Conservation (phyloP, 306 rosid genomes). For the Argentina anserina region DNA sequence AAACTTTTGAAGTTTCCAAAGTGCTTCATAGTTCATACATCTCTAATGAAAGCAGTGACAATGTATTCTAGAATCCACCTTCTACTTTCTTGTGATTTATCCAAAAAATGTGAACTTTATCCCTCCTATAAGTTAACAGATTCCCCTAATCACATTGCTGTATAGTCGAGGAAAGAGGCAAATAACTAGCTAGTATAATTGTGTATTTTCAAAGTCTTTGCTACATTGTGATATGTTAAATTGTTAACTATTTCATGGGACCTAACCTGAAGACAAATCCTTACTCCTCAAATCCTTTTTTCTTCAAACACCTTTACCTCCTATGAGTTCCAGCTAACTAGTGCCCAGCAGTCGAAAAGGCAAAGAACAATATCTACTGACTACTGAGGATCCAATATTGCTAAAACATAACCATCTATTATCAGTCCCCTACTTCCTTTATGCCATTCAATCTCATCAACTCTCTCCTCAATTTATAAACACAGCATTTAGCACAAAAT, state of each 20-base stretch:
- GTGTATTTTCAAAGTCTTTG: not conserved
- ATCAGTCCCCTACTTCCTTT: not conserved
- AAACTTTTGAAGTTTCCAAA: not conserved
- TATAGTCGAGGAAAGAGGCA: not conserved
- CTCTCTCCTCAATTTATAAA: not conserved
- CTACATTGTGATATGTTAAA: not conserved
- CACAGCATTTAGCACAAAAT: constrained; percentile 3
- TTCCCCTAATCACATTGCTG: not conserved
- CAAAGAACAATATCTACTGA: not conserved
- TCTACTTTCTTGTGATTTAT: not conserved
- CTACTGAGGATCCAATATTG: not conserved
- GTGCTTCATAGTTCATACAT: too few species aligned
- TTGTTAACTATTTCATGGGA: not conserved
- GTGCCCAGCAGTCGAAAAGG: not conserved
- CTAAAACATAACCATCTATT: not conserved
- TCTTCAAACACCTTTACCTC: not conserved
- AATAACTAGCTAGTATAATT: not conserved
- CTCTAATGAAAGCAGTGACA: not conserved
- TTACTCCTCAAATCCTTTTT: not conserved
- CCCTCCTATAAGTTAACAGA: not conserved
- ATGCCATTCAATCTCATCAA: not conserved
- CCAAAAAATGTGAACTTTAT: not conserved
- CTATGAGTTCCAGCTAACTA: not conserved
- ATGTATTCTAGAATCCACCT: not conserved
- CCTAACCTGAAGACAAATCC: not conserved